Evolutionary conservation across 371 early-diverging fungal species (phyloP).

Genomic region (Rhizopus microsporus): DNA sequence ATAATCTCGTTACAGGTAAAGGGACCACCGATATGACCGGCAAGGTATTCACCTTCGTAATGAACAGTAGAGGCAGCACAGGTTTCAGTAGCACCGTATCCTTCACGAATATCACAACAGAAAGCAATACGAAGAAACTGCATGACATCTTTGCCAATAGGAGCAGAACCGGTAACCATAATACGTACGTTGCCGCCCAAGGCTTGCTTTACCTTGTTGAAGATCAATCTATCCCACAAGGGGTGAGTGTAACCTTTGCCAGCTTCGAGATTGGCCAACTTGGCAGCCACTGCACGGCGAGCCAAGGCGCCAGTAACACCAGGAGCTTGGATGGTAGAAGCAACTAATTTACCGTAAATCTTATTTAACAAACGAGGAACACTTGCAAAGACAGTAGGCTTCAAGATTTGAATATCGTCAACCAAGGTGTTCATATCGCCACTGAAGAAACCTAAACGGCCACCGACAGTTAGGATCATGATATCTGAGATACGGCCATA

Average conservation of each 20-base stretch:
- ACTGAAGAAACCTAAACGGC: constrained; percentile 79
- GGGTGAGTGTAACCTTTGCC: constrained; percentile 68
- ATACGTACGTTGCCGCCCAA: constrained; percentile 89
- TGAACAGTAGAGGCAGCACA: constrained; percentile 64
- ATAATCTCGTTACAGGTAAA: constrained; percentile 72
- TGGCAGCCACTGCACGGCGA: constrained; percentile 49
- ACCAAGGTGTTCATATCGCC: constrained; percentile 80
- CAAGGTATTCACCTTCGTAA: constrained; percentile 41
- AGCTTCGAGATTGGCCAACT: constrained; percentile 61
- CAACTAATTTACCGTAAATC: constrained; percentile 82
- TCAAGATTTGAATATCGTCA: constrained; percentile 81
- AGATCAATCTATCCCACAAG: constrained; percentile 90
- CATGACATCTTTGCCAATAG: constrained; percentile 83
- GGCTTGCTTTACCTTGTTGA: constrained; percentile 76
- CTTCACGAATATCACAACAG: constrained; percentile 65
- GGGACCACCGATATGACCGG: constrained; percentile 81
- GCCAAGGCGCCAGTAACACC: constrained; percentile 68
- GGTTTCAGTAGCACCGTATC: constrained; percentile 93
- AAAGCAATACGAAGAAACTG: constrained; percentile 89
- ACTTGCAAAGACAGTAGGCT: constrained; percentile 83
- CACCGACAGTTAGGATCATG: constrained; percentile 39
- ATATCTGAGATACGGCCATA: constrained; percentile 75
- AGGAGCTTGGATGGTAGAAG: constrained; percentile 71
- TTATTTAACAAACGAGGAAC: constrained; percentile 95
- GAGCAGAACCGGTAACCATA: constrained; percentile 90